These are phyloP conservation scores for Trichophyton equinum DNA, from an alignment of 2,329 filamentous ascomycete genomes.

Conservation along the genomic window DNA sequence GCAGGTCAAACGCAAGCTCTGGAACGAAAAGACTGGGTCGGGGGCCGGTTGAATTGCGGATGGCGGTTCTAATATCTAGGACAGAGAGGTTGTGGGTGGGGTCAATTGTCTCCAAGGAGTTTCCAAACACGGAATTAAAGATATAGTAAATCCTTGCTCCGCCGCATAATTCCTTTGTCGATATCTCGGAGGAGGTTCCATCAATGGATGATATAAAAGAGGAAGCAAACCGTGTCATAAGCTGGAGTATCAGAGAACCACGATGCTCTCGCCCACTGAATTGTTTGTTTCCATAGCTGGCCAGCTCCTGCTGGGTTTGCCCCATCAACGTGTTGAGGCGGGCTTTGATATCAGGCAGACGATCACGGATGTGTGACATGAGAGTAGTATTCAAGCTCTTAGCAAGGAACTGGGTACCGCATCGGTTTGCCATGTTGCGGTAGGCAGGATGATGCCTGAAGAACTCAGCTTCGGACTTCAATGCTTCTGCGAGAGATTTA, in stretches of 20 bases:
- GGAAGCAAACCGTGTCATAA: conserved; percentile 96
- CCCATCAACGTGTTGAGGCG: conserved; percentile 97
- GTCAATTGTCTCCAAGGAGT: conserved; percentile 89
- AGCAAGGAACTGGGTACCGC: conserved; percentile 85
- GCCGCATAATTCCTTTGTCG: conserved; percentile 92
- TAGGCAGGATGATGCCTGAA: conserved; percentile 97
- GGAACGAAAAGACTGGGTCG: conserved; percentile 93
- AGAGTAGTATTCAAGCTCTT: conserved; percentile 91
- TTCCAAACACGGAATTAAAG: conserved; percentile 97
- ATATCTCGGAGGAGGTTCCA: conserved; percentile 95
- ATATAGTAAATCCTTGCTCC: conserved; percentile 97
- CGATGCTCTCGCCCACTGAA: conserved; percentile 96
- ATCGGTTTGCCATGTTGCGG: conserved; percentile 84
- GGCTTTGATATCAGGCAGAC: conserved; percentile 94
- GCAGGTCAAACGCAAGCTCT: conserved; percentile 90
- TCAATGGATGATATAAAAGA: conserved; percentile 98
- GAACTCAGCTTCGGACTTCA: conserved; percentile 83
- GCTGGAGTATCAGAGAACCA: conserved; percentile 83
- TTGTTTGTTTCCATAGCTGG: conserved; percentile 94
- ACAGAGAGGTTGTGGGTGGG: conserved; percentile 91
- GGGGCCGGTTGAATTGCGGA: conserved; percentile 93
- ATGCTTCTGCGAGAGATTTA: conserved; percentile 84
- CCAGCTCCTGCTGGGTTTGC: conserved; percentile 97
- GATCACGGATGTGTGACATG: conserved; percentile 91
- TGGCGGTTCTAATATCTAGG: conserved; percentile 89